Evolutionary conservation across 2,329 filamentous ascomycete species (phyloP).

Genomic region (Diaporthe sp.): DNA sequence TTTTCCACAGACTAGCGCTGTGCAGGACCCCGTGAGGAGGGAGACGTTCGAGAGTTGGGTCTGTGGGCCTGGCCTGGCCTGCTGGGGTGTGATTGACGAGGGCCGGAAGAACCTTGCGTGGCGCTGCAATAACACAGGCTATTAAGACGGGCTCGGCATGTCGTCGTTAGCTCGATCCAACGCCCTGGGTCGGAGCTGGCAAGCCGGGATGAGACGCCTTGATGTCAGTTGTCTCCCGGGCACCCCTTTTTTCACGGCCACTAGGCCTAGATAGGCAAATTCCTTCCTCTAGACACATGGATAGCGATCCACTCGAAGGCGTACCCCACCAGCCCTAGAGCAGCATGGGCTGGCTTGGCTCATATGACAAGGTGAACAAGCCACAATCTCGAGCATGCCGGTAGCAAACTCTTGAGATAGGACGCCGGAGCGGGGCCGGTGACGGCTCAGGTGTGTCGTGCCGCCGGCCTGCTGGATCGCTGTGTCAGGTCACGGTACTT

Average conservation of each 20-base stretch:
- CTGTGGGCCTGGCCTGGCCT: conserved; percentile 32
- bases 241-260: conserved; percentile 6
- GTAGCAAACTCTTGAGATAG: conserved; percentile 26
- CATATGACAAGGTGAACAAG: conserved; percentile 26
- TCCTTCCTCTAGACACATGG: conserved; percentile 21
- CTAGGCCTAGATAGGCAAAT: conserved; percentile 27
- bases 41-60: conserved; percentile 16
- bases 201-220: conserved; percentile 33
- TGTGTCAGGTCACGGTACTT: conserved; percentile 36
- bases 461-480: conserved; percentile 30
- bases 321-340: conserved; percentile 20
- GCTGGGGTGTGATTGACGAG: conserved; percentile 30
- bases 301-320: conserved; percentile 13
- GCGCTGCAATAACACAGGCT: conserved; percentile 35
- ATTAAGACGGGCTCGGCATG: conserved; percentile 43
- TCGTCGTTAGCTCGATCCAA: conserved; percentile 43
- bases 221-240: conserved; percentile 22
- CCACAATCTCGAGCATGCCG: conserved; percentile 22
- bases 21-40: conserved; percentile 15
- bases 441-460: conserved; percentile 26
- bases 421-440: conserved; percentile 24
- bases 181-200: conserved; percentile 40
- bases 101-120: conserved; percentile 27
- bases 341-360: conserved; percentile 19
- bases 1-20: background rate